phyloP scores from a whole-genome alignment of 257 asterid species.

The Solanum tacnaense region DNA sequence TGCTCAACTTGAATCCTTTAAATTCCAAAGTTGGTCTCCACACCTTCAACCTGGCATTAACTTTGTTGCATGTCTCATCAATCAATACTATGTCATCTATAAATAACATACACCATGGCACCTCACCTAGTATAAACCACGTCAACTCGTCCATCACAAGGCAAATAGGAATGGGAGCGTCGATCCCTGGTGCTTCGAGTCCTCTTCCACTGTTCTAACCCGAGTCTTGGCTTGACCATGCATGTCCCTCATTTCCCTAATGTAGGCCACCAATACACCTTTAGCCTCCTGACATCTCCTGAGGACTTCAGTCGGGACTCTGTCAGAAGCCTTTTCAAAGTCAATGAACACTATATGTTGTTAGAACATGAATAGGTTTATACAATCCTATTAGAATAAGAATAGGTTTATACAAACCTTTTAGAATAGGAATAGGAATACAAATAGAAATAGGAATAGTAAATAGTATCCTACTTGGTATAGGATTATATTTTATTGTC shows the following conservation, averaged over 20 bases:
- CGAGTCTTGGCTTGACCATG: not conserved
- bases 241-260: not conserved
- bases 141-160: not conserved
- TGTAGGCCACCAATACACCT: not conserved
- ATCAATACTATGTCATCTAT: not conserved
- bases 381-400: too few relatives aligned
- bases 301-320: not conserved
- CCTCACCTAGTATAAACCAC: not conserved
- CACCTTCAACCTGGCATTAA: not conserved
- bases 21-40: not conserved
- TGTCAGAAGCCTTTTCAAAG: not conserved
- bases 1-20: not conserved
- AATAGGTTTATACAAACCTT: too few relatives aligned
- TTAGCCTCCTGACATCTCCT: not conserved
- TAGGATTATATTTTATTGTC: too few relatives aligned
- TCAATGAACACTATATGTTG: not conserved
- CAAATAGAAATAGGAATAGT: too few relatives aligned
- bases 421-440: too few relatives aligned
- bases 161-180: not conserved
- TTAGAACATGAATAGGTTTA: too few relatives aligned
- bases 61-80: not conserved
- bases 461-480: too few relatives aligned
- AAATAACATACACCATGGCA: not conserved
- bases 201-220: not conserved
- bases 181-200: not conserved